A percentile compares a stretch with the other conserved stretches of the same genome.
These are phyloP conservation scores for Pichia californica DNA, from an alignment of 805 yeast genomes.

Conservation along the genomic window DNA sequence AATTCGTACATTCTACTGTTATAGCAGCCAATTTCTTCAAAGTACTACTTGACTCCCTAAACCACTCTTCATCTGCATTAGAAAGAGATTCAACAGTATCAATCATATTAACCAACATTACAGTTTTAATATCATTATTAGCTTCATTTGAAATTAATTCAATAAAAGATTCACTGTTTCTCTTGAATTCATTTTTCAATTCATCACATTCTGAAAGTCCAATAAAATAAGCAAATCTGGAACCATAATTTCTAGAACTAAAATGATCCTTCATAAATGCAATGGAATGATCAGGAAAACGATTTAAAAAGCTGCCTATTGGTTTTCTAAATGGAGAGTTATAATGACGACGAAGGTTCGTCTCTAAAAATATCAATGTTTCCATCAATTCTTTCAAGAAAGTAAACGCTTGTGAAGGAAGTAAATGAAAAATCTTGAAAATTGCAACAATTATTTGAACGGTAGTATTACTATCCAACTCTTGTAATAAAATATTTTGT, in stretches of 20 bases:
- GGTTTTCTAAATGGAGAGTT: constrained; percentile 90
- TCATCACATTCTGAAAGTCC: constrained; percentile 47
- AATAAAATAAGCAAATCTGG: constrained; percentile 61
- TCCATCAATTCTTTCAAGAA: constrained; percentile 82
- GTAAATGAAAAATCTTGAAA: constrained; percentile 79
- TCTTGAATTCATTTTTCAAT: constrained; percentile 50
- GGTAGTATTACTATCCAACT: constrained; percentile 70
- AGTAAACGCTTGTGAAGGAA: constrained; percentile 89
- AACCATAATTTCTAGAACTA: constrained; percentile 56
- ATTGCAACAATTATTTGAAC: constrained; percentile 87
- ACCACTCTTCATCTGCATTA: constrained; percentile 44
- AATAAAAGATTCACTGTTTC: constrained; percentile 43
- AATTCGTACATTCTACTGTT: constrained; percentile 37
- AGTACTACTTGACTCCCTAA: constrained; percentile 41
- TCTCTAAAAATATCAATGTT: constrained; percentile 72
- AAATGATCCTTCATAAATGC: constrained; percentile 64
- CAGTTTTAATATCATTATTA: constrained; percentile 46
- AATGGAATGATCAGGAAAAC: constrained; percentile 71
- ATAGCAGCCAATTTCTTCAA: constrained; percentile 38
- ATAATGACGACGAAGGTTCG: constrained; percentile 75
- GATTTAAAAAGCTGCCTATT: constrained; percentile 74
- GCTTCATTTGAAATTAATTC: constrained; percentile 42
- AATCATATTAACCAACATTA: constrained; percentile 66
- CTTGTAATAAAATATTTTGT: constrained; percentile 71
- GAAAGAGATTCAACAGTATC: constrained; percentile 55